Evolutionary conservation across 345 rosid species (phyloP).

Genomic region (Linum trigynum): DNA sequence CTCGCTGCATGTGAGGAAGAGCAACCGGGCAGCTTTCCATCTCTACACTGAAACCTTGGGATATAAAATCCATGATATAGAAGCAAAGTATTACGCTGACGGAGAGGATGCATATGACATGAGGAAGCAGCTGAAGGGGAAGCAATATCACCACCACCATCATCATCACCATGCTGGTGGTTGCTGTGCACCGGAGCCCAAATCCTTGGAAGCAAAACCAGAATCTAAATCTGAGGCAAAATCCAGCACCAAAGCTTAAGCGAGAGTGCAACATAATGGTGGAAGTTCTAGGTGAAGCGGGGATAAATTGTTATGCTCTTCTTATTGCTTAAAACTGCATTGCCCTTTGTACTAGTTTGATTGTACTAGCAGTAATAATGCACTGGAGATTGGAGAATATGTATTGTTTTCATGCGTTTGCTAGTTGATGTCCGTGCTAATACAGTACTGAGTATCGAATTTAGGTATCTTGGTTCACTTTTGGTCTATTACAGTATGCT

Average conservation of each 20-base stretch:
- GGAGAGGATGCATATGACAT: slow-evolving; percentile 99
- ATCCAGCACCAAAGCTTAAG: not conserved
- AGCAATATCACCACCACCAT: slow-evolving; percentile 54
- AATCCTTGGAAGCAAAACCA: slow-evolving; percentile 26
- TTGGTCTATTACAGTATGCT: too few species aligned
- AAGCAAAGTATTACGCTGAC: slow-evolving; percentile 95
- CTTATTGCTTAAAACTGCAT: not conserved
- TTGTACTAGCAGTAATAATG: too few species aligned
- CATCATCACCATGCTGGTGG: slow-evolving; percentile 64
- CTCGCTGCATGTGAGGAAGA: slow-evolving; percentile 86
- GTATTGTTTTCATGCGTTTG: too few species aligned
- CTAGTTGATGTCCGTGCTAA: too few species aligned
- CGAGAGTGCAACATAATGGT: not conserved
- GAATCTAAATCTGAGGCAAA: not conserved
- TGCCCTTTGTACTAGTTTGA: too few species aligned
- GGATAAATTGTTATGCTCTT: not conserved
- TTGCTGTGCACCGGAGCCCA: slow-evolving; percentile 54
- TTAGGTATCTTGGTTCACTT: too few species aligned
- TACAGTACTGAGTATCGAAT: too few species aligned
- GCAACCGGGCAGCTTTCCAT: slow-evolving; percentile 92
- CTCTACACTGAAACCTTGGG: slow-evolving; percentile 79
- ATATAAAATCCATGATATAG: slow-evolving; percentile 82
- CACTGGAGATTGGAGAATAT: too few species aligned
- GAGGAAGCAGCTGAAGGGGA: slow-evolving; percentile 89
- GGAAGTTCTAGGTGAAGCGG: not conserved